Conservation (phyloP, 495 filamentous ascomycete genomes). For the Lasiosphaeria miniovina region DNA sequence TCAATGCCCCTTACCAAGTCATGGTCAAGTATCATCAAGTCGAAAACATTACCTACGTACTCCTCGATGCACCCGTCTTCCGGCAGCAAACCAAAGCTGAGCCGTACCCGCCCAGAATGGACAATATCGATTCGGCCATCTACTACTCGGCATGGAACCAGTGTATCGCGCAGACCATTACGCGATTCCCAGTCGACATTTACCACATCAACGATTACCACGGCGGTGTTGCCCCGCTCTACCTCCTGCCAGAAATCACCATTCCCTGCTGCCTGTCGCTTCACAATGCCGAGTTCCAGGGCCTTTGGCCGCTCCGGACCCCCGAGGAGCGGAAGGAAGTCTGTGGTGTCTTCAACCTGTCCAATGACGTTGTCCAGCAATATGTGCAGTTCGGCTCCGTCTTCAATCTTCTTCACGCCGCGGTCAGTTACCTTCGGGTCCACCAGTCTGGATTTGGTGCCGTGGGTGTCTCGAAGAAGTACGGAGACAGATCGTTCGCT, state of each 20-base stretch:
- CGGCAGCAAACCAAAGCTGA: conserved; percentile 61
- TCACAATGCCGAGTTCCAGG: conserved; percentile 66
- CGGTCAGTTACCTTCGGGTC: conserved; percentile 64
- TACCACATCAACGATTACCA: conserved; percentile 84
- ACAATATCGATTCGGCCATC: conserved; percentile 66
- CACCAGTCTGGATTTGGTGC: conserved; percentile 73
- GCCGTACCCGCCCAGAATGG: conserved; percentile 69
- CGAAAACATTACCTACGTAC: conserved; percentile 70
- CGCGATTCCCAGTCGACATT: conserved; percentile 58
- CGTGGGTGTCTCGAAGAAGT: conserved; percentile 70
- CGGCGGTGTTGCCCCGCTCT: conserved; percentile 65
- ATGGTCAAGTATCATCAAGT: conserved; percentile 62
- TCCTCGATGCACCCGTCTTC: conserved; percentile 68
- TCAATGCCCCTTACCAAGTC: conserved; percentile 60
- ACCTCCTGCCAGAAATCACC: conserved; percentile 56
- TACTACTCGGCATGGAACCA: conserved; percentile 75
- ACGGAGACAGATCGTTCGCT: conserved; percentile 68
- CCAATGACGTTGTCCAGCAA: conserved; percentile 40
- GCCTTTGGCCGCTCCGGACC: conserved; percentile 68
- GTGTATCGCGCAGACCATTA: conserved; percentile 61
- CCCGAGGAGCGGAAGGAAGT: conserved; percentile 62
- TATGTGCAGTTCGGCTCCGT: conserved; percentile 67
- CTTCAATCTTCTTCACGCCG: conserved; percentile 69
- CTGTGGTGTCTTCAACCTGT: conserved; percentile 63
- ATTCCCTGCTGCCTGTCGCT: conserved; percentile 55